Percentiles rank a stretch among this genome's conserved stretches.
Evolutionary conservation across 2,329 filamentous ascomycete species (phyloP).

Genomic region (Graphiopsis chlorocephala): DNA sequence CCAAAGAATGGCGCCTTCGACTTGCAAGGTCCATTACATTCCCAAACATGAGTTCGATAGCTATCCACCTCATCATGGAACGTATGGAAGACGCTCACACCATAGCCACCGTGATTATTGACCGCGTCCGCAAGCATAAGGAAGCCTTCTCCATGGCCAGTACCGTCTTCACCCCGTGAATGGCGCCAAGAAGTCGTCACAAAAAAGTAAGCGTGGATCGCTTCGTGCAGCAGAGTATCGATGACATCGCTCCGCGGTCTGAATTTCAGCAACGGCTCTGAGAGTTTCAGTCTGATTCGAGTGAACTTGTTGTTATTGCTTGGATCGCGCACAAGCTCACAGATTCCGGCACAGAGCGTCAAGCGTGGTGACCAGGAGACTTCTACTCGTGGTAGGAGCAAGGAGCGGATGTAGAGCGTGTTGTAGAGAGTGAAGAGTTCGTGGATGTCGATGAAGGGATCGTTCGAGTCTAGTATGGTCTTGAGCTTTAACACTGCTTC

Average conservation of each 20-base stretch:
- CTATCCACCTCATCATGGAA: conserved; percentile 48
- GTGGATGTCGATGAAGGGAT: conserved; percentile 42
- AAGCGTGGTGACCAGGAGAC: conserved; percentile 44
- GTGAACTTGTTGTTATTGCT: conserved; percentile 36
- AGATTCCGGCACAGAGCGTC: conserved; percentile 47
- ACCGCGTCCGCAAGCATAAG: conserved; percentile 45
- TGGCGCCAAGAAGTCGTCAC: conserved; percentile 44
- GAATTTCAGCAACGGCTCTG: conserved; percentile 44
- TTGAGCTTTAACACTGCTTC: conserved; percentile 36
- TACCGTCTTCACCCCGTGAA: conserved; percentile 41
- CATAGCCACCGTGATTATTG: conserved; percentile 42
- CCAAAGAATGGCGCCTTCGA: conserved; percentile 42
- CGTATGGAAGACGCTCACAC: conserved; percentile 43
- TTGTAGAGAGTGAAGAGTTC: conserved; percentile 42
- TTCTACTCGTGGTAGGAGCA: conserved; percentile 41
- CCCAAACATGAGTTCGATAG: conserved; percentile 46
- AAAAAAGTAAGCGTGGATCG: conserved; percentile 48
- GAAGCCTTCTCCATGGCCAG: conserved; percentile 44
- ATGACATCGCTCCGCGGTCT: conserved; percentile 43
- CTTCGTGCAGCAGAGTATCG: conserved; percentile 45
- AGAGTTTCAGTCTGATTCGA: conserved; percentile 43
- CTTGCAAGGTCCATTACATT: conserved; percentile 43
- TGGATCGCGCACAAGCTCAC: conserved; percentile 42
- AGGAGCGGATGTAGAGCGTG: conserved; percentile 42
- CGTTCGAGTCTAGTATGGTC: conserved; percentile 35